Conservation (phyloP, 768 basidiomycete species). For the Naganishia randhawae region DNA sequence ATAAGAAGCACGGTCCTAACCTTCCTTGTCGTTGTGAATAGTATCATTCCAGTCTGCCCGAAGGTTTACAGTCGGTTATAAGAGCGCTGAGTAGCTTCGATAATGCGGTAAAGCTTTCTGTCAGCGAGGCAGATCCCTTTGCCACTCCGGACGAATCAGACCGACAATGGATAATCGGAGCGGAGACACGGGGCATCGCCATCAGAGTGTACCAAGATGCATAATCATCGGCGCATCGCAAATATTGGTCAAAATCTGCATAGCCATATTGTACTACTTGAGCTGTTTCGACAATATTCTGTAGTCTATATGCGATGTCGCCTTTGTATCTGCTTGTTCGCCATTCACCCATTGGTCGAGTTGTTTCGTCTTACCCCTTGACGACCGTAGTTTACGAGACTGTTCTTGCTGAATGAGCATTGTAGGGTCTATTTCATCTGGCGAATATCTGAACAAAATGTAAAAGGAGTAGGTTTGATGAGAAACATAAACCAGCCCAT, state of each 20-base stretch:
- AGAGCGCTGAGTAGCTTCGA: not conserved
- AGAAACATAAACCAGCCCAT: too few relatives aligned
- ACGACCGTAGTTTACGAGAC: slow-evolving; percentile 3
- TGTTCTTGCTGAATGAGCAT: slow-evolving; percentile 10
- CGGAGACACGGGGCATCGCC: slow-evolving; percentile 8
- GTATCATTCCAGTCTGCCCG: slow-evolving; percentile 5
- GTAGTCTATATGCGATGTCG: slow-evolving; percentile 14
- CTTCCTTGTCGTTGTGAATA: not conserved
- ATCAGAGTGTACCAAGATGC: slow-evolving; percentile 13
- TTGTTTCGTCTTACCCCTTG: not conserved
- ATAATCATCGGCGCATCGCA: not conserved
- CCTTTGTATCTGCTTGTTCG: not conserved
- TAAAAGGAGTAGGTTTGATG: not conserved
- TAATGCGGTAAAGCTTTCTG: not conserved
- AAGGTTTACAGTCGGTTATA: not conserved
- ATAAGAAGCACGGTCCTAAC: not conserved
- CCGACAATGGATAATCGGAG: slow-evolving; percentile 1
- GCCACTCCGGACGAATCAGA: not conserved
- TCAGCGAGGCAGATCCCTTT: not conserved
- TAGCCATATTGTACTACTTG: not conserved
- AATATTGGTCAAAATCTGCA: not conserved
- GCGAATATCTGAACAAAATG: not conserved
- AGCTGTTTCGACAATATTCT: slow-evolving; percentile 7
- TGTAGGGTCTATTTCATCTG: slow-evolving; percentile 12
- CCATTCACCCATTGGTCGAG: not conserved